Conservation (phyloP, 164 flowering plant species). For the Umbellularia californica region DNA sequence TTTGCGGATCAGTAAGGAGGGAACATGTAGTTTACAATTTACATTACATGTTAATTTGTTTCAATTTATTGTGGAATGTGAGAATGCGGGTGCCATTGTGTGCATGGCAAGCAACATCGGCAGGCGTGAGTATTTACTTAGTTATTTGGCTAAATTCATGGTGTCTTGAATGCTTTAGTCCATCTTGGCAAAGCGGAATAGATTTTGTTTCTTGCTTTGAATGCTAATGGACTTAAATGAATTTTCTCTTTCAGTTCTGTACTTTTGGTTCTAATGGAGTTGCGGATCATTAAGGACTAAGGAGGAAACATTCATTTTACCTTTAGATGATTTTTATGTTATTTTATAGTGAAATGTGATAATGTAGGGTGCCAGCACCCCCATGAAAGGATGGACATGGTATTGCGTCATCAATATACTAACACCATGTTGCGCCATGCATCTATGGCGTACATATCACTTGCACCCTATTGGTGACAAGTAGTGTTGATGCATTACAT, state of each 20-base stretch:
- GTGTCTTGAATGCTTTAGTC: not conserved
- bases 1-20: conserved; percentile 26
- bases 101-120: not conserved
- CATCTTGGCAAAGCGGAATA: not conserved
- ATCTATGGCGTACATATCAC: too few species aligned
- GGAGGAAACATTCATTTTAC: not conserved
- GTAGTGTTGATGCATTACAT: too few species aligned
- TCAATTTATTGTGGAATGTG: not conserved
- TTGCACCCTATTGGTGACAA: too few species aligned
- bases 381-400: too few species aligned
- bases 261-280: not conserved
- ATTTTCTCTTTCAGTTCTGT: not conserved
- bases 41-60: not conserved
- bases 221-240: not conserved
- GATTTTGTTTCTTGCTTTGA: not conserved
- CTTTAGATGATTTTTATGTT: not conserved
- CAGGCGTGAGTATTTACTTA: not conserved
- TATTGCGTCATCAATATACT: not conserved
- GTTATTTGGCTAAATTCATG: too few species aligned
- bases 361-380: not conserved
- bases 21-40: conserved; percentile 6
- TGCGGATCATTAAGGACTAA: not conserved
- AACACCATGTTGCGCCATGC: not conserved
- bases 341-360: not conserved
- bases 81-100: not conserved